Evolutionary conservation across 176 grass and related monocot species (phyloP).

Genomic region (Otatea glauca): DNA sequence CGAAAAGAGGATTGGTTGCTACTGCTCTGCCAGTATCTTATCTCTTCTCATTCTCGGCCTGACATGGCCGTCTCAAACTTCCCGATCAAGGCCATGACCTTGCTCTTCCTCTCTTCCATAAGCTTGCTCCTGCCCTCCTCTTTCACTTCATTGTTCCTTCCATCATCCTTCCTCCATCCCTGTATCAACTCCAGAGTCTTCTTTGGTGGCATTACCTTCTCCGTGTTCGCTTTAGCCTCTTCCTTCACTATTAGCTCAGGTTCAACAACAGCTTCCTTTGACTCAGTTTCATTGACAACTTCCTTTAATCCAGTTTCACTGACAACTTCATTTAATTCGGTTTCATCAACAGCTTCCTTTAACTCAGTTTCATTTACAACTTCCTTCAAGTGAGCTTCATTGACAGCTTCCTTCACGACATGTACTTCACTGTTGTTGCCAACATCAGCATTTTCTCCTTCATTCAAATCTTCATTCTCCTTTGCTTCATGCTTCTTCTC

Average conservation of each 20-base stretch:
- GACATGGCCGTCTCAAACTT: conserved; percentile 70
- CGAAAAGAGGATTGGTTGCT: conserved; percentile 2
- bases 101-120: conserved; percentile 53
- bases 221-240: conserved; percentile 31
- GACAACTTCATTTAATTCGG: conserved; percentile 3
- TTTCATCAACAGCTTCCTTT: background rate
- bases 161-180: conserved; percentile 39
- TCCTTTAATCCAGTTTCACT: background rate
- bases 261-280: background rate
- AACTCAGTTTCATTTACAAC: background rate
- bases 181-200: conserved; percentile 9
- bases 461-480: background rate
- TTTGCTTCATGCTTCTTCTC: conserved; percentile 6
- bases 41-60: conserved; percentile 20
- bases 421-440: background rate
- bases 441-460: background rate
- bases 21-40: background rate
- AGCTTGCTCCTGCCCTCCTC: conserved; percentile 53
- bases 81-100: conserved; percentile 67
- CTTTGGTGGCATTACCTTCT: conserved; percentile 10
- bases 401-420: background rate
- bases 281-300: background rate
- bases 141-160: conserved; percentile 51
- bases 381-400: background rate
- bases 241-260: conserved; percentile 9